Evolutionary conservation across 192 early-diverging fungal species (phyloP).

Genomic region (Umbelopsis sp.): DNA sequence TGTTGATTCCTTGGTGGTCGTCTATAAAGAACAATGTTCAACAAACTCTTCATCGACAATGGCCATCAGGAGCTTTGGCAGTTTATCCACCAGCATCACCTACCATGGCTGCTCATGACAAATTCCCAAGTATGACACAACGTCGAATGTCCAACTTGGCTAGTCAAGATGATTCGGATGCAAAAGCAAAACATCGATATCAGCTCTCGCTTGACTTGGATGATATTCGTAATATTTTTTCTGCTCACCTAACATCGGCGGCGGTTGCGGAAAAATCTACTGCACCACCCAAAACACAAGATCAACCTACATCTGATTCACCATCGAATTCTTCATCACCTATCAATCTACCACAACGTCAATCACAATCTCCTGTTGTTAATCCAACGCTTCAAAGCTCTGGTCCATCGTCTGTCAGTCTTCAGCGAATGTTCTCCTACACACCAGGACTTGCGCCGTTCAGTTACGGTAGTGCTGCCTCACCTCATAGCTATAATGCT

Average conservation of each 20-base stretch:
- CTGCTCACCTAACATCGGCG: not conserved
- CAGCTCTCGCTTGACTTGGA: conserved; percentile 6
- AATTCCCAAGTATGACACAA: conserved; percentile 15
- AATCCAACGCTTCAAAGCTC: not conserved
- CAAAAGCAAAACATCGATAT: conserved; percentile 1
- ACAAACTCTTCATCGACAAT: not conserved
- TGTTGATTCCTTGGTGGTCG: conserved; percentile 11
- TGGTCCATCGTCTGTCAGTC: not conserved
- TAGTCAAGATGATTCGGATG: not conserved
- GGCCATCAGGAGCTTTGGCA: not conserved
- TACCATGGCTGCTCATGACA: not conserved
- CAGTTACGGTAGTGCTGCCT: not conserved
- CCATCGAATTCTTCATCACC: not conserved
- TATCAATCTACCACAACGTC: not conserved
- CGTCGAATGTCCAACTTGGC: conserved; percentile 2
- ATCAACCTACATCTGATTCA: not conserved
- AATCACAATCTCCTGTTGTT: not conserved
- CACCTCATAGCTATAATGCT: not conserved
- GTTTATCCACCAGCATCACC: not conserved
- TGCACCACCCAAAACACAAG: not conserved
- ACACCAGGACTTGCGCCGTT: conserved; percentile 13
- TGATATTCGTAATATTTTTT: conserved; percentile 1
- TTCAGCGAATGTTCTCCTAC: conserved; percentile 14
- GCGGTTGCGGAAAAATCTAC: not conserved
- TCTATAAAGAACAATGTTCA: conserved; percentile 3